A percentile compares a stretch with the other conserved stretches of the same genome.
phyloP scores from a whole-genome alignment of 1,284 basidiomycete genomes.

The Pseudozyma pruni region DNA sequence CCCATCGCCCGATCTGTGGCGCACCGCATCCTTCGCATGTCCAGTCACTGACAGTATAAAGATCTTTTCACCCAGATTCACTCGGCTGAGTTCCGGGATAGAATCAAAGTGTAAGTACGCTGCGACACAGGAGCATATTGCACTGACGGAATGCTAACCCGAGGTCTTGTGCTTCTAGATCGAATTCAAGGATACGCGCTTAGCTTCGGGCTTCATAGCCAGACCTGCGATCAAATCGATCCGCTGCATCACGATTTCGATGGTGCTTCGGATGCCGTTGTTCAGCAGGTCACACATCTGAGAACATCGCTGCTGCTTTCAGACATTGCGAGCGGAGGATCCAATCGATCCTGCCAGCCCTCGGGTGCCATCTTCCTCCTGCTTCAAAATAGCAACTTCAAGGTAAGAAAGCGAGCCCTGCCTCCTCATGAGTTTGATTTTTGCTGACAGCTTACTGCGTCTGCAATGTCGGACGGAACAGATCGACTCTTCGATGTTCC shows the following conservation, averaged over 20 bases:
- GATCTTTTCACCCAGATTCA: constrained; percentile 4
- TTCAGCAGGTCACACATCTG: constrained; percentile 7
- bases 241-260: not conserved
- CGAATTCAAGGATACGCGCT: constrained; percentile 17
- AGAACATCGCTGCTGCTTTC: constrained; percentile 7
- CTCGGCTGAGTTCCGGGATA: constrained; percentile 10
- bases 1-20: too few species aligned
- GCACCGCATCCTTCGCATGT: too few species aligned
- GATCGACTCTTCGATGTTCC: constrained; percentile 16
- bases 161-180: not conserved
- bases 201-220: not conserved
- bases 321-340: not conserved
- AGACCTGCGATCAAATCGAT: not conserved
- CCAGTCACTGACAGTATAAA: not conserved
- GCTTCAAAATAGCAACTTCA: constrained; percentile 15
- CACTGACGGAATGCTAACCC: not conserved
- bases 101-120: constrained; percentile 13
- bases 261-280: constrained; percentile 1
- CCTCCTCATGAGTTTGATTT: not conserved
- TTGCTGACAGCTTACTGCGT: not conserved
- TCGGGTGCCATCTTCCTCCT: constrained; percentile 14
- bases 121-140: not conserved
- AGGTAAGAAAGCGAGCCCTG: not conserved
- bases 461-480: not conserved
- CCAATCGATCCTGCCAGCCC: not conserved